Evolutionary conservation across 106 monocot genomes (phyloP).

Genomic region (Chionographis japonica): DNA sequence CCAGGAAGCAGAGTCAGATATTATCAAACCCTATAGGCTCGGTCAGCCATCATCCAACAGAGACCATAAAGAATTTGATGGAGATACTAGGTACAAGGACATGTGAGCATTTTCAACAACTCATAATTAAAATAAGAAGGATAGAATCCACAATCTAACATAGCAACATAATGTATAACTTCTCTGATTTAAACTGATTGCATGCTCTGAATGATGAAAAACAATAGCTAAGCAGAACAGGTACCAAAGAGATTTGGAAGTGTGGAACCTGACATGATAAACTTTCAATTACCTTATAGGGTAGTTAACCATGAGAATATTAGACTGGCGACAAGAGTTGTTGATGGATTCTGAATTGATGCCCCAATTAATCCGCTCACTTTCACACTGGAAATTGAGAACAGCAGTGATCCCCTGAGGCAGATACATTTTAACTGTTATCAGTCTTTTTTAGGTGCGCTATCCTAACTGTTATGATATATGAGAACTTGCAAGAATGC

Average conservation of each 20-base stretch:
- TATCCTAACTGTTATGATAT: not conserved
- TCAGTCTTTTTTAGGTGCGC: not conserved
- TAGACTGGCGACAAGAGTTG: constrained; percentile 46
- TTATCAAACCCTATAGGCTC: too few relatives aligned
- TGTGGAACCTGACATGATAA: not conserved
- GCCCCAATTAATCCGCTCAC: constrained; percentile 85
- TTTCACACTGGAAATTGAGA: constrained; percentile 87
- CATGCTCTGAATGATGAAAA: too few relatives aligned
- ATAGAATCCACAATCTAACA: too few relatives aligned
- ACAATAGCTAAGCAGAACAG: not conserved
- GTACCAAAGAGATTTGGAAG: not conserved
- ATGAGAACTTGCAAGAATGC: constrained; percentile 6
- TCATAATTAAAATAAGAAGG: too few relatives aligned
- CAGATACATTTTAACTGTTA: constrained; percentile 18
- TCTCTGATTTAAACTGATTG: too few relatives aligned
- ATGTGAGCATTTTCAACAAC: too few relatives aligned
- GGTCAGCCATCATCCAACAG: too few relatives aligned
- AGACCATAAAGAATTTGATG: too few relatives aligned
- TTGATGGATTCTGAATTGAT: constrained; percentile 78
- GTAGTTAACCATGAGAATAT: constrained; percentile 87
- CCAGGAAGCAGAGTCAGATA: too few relatives aligned
- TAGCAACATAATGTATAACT: too few relatives aligned
- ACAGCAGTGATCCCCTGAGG: constrained; percentile 83
- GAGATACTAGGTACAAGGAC: too few relatives aligned
- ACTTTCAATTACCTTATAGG: constrained; percentile 54